Evolutionary conservation across 805 yeast species (phyloP), one percentile per base, ranked within the genome.

Genomic region (Millerozyma acaciae): DNA sequence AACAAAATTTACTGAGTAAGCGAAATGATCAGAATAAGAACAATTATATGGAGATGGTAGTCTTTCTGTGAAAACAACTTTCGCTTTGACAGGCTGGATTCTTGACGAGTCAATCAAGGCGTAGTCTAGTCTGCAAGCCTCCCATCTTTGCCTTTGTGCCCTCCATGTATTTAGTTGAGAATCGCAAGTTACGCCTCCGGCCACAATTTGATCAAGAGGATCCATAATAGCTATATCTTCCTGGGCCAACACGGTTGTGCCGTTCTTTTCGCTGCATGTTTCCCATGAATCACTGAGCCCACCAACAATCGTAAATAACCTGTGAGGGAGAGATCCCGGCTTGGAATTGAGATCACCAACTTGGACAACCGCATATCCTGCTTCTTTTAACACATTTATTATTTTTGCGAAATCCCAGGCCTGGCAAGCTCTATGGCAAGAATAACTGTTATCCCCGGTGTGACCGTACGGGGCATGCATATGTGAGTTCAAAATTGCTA

Each of bases 271-370:
- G 44, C 81, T 73, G 21, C 76, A 51, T 29, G 72, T 67, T 35
- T 78, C 82, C 97, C 97, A 90, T 19, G 93, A 81, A 48, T 90
- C 97, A 4, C 63, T 59, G 14, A 90, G 61, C 0, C 78, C 77
- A 0, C 89, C 85, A 35, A 80, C 80, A 21, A 65, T 49, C 4
- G 87, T 81, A 40, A 90, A 69, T 23, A 93, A 71, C 39, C 75
- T 73, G 53, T 85, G 79, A 1, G 95, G 95, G 35, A 90, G 64
- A 2, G 94, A 80, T 0, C 84, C 93, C 0, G 97, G 97, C 41
- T 79, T 72, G 4, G 93, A 84, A 54, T 93, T 93, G 51, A 93
- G 70, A 58, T 93, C 98, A 2, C 98, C 98, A 20, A 89, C 96
- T 33, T 88, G 78, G 19, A 93, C 73, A 1, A 85, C 90, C 1